Base-by-base conservation (phyloP, 805 yeast species). In the Kluyveromyces wickerhamii region DNA sequence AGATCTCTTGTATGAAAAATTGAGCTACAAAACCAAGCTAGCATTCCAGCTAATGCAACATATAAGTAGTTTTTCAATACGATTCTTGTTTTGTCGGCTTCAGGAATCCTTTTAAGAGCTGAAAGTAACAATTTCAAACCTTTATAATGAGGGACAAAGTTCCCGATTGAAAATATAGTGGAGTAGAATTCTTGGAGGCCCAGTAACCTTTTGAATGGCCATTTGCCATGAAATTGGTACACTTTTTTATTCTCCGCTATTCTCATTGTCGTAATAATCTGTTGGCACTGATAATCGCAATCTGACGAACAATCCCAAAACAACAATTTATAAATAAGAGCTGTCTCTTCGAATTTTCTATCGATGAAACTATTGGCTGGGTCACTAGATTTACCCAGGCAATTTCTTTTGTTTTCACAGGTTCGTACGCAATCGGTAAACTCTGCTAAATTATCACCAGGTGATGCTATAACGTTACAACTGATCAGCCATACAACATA, bases 211-310 rank as follows among this genome's bases (percentile, higher is more conserved):
- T 65, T 42, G 50, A 92, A 92, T 2, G 97, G 97, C 98, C 98
- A 92, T 62, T 92, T 92, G 0, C 98, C 98, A 57, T 92, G 96
- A 60, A 85, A 92, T 56, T 92, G 98, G 26, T 69, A 69, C 0
- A 85, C 62, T 37, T 75, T 78, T 39, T 70, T 66, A n/a, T 68
- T 65, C 2, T 59, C 43, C 0, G 38, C 44, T 11, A 62, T 58
- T 15, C 95, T 65, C 24, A 71, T 62, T 2, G 51, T 49, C 0
- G 95, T 87, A 29, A 89, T 64, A 7, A 74, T 53, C 37, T 86
- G 77, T 57, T 92, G 97, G 56, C 98, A 92, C 47, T 77, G 81
- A 57, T 92, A 92, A 59, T 92, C 97, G 60, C 98, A 92, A 51
- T 92, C 78, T 19, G 77, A 70, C 2, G 59, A 59, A 52, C 95